phyloP scores from a whole-genome alignment of 768 basidiomycete species.

The Naganishia vishniacii region DNA sequence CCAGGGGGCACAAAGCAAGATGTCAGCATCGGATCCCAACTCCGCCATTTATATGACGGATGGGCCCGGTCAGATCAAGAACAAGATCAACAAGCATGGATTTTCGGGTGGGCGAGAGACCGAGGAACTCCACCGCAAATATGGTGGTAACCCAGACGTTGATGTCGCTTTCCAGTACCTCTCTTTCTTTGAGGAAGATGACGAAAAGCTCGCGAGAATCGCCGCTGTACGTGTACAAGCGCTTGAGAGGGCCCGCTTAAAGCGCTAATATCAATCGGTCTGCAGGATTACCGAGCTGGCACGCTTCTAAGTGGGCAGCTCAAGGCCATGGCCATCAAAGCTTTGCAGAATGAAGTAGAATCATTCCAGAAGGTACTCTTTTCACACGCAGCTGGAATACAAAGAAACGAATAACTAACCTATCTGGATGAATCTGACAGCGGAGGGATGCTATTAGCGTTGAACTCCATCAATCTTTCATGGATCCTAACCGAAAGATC shows the following conservation, averaged over 20 bases:
- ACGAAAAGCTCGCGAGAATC: conserved; percentile 71
- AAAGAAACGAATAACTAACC: not conserved
- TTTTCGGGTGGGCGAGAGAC: conserved; percentile 94
- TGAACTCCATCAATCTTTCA: conserved; percentile 66
- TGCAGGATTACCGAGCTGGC: conserved; percentile 85
- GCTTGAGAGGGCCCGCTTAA: too few relatives aligned
- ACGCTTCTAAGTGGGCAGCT: conserved; percentile 80
- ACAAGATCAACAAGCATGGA: conserved; percentile 91
- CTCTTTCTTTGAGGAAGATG: conserved; percentile 90
- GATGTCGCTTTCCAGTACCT: conserved; percentile 95
- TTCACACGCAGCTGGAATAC: not conserved
- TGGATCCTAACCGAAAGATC: conserved; percentile 75
- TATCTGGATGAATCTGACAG: conserved; percentile 50
- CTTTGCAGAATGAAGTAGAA: conserved; percentile 74
- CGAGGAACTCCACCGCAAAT: conserved; percentile 82
- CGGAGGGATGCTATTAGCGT: conserved; percentile 74
- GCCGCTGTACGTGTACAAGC: conserved; percentile 59
- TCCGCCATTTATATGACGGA: conserved; percentile 96
- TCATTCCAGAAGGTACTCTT: conserved; percentile 71
- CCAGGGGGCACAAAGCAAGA: conserved; percentile 96
- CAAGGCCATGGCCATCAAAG: conserved; percentile 77
- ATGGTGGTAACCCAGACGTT: conserved; percentile 88
- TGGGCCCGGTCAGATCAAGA: conserved; percentile 86
- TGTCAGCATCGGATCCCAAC: conserved; percentile 93
- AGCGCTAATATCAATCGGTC: not conserved